Evolutionary conservation across 1,284 basidiomycete species (phyloP).

Genomic region (Sporisorium scitamineum): DNA sequence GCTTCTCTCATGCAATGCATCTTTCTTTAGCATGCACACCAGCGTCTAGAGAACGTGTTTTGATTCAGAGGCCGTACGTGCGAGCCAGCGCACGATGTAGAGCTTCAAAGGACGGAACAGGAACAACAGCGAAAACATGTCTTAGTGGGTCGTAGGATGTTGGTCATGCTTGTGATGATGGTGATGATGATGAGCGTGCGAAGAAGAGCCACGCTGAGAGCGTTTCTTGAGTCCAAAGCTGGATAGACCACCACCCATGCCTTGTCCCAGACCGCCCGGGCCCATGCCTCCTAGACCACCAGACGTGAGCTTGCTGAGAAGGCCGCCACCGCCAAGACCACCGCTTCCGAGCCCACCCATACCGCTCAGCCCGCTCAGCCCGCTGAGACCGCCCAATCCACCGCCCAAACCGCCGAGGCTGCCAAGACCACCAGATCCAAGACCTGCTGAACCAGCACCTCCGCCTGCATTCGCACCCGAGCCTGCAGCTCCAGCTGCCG

Average conservation of each 20-base stretch:
- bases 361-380: background rate
- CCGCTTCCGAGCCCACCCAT: background rate
- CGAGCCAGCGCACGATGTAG: conserved; percentile 8
- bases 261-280: background rate
- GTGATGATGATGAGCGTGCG: background rate
- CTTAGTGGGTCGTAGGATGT: background rate
- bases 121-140: background rate
- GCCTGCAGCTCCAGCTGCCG: conserved; percentile 2
- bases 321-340: background rate
- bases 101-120: background rate
- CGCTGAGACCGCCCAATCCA: conserved; percentile 3
- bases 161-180: conserved; percentile 1
- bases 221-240: conserved; percentile 10
- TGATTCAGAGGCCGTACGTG: background rate
- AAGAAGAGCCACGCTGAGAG: background rate
- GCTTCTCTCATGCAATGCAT: conserved; percentile 21
- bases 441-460: background rate
- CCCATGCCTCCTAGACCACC: background rate
- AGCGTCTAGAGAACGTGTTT: background rate
- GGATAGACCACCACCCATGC: background rate
- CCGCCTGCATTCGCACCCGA: background rate
- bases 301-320: too few relatives aligned
- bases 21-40: background rate
- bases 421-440: background rate
- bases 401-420: background rate